Evolutionary conservation across 129 eudicot genomes (phyloP).

Genomic region (Flaveria linearis): DNA sequence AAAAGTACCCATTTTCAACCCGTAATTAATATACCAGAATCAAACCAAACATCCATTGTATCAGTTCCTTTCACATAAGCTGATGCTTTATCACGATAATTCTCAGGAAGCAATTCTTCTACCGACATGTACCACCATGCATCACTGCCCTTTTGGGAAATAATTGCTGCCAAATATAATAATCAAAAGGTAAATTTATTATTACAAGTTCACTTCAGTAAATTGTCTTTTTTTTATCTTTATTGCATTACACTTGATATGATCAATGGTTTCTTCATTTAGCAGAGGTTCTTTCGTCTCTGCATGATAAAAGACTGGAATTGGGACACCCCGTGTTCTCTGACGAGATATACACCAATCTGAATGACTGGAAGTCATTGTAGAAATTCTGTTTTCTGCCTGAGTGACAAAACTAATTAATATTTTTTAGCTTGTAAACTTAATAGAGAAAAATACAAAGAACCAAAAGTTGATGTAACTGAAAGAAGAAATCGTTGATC

Average conservation of each 20-base stretch:
- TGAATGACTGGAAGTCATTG: slow-evolving; percentile 91
- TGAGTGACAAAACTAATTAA: slow-evolving; percentile 15
- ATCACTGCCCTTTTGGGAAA: slow-evolving; percentile 93
- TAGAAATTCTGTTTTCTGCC: slow-evolving; percentile 84
- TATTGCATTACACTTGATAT: slow-evolving; percentile 75
- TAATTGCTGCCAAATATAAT: slow-evolving; percentile 64
- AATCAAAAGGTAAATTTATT: slow-evolving; percentile 1
- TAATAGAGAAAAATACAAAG: neutral
- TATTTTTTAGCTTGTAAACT: neutral
- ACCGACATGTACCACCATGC: slow-evolving; percentile 98
- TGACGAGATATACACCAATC: slow-evolving; percentile 99
- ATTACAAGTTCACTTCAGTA: slow-evolving; percentile 2
- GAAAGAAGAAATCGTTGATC: neutral
- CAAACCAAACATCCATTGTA: slow-evolving; percentile 99
- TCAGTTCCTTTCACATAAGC: slow-evolving; percentile 86
- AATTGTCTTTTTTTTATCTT: slow-evolving; percentile 36
- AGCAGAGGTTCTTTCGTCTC: slow-evolving; percentile 84
- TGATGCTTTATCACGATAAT: slow-evolving; percentile 77
- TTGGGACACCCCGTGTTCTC: slow-evolving; percentile 99
- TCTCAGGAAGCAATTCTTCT: slow-evolving; percentile 90
- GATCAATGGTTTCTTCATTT: slow-evolving; percentile 82
- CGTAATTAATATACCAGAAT: slow-evolving; percentile 60
- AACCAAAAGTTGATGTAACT: neutral
- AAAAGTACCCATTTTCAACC: neutral
- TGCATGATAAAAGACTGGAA: slow-evolving; percentile 93